A percentile compares a stretch with the other conserved stretches of the same genome.
Evolutionary conservation across 495 filamentous ascomycete genomes (phyloP).

Genomic region (Podospora pseudoanserina): DNA sequence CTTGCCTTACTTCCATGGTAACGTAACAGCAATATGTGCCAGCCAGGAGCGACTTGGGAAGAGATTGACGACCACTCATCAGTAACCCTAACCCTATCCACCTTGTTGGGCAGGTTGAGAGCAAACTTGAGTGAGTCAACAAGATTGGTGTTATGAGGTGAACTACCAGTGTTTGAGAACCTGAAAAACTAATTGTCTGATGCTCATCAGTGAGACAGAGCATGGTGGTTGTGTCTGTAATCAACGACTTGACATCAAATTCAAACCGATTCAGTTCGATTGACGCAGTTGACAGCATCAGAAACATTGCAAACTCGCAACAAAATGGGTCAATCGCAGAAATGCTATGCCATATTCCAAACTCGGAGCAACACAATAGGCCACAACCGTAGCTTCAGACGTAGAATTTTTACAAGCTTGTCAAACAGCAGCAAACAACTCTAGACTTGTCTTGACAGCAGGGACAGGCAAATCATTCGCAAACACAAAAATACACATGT

Average conservation of each 20-base stretch:
- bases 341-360: background rate
- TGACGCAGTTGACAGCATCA: too few species aligned
- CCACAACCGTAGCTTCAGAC: background rate
- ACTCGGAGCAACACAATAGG: background rate
- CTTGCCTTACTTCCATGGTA: background rate
- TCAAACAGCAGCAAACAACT: background rate
- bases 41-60: background rate
- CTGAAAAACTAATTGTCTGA: too few species aligned
- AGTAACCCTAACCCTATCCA: background rate
- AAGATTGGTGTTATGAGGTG: too few species aligned
- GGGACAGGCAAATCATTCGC: background rate
- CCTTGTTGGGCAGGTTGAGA: background rate
- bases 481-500: constrained; percentile 1
- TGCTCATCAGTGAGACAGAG: too few species aligned
- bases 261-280: too few species aligned
- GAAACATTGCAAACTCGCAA: too few species aligned
- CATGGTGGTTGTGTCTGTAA: too few species aligned
- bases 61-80: background rate
- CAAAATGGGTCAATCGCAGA: background rate
- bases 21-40: background rate
- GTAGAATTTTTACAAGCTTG: background rate
- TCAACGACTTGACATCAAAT: too few species aligned
- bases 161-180: too few species aligned
- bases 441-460: background rate
- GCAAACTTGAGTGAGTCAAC: background rate